These are phyloP conservation scores for Pinus albicaulis DNA, from an alignment of 75 land plant species.

Conservation along the genomic window DNA sequence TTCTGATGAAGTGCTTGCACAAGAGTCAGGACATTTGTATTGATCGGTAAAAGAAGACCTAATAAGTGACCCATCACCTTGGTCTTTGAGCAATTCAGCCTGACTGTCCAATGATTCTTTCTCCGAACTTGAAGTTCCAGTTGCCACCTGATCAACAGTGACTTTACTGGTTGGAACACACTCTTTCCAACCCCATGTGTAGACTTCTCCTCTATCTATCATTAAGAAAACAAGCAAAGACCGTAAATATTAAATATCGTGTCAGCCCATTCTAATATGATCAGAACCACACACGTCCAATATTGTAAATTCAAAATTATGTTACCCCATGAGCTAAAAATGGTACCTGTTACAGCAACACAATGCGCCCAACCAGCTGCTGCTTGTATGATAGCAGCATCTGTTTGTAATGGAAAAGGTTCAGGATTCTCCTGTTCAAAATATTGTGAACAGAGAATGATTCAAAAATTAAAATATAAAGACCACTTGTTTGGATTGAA, in stretches of 20 bases:
- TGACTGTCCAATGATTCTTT: constrained; percentile 44
- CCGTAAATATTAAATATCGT: not conserved
- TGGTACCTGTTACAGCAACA: constrained; percentile 81
- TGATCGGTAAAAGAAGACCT: constrained; percentile 7
- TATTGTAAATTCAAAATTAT: not conserved
- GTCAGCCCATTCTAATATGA: not conserved
- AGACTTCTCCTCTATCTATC: constrained; percentile 80
- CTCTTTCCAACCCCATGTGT: constrained; percentile 99
- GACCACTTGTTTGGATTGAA: not conserved
- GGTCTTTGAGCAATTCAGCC: constrained; percentile 30
- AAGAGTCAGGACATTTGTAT: constrained; percentile 7
- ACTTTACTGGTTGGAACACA: constrained; percentile 87
- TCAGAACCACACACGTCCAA: not conserved
- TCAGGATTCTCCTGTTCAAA: constrained; percentile 81
- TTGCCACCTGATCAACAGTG: constrained; percentile 31
- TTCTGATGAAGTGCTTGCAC: constrained; percentile 28
- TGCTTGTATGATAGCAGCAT: constrained; percentile 62
- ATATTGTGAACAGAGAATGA: not conserved
- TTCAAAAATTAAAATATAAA: not conserved
- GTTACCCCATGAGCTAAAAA: not conserved
- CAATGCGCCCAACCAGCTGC: constrained; percentile 99
- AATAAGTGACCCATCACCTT: constrained; percentile 37
- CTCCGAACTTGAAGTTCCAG: constrained; percentile 17
- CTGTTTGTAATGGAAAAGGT: constrained; percentile 88
- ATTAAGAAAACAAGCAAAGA: constrained; percentile 5